A percentile compares a stretch with the other conserved stretches of the same genome.
Evolutionary conservation across 164 flowering plant genomes (phyloP).

Genomic region (Echeveria elegans): DNA sequence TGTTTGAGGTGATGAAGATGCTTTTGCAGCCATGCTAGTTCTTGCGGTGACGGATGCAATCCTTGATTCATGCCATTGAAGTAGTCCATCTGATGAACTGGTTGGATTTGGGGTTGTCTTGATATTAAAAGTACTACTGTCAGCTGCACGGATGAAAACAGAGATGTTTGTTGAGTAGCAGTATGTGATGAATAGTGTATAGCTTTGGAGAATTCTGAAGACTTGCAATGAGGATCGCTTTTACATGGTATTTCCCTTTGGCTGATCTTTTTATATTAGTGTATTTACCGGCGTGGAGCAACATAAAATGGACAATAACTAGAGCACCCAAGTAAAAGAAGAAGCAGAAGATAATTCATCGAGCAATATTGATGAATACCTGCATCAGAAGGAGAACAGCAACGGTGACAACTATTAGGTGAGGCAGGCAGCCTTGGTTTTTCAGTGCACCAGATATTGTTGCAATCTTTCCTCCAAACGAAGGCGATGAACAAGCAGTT

Average conservation of each 20-base stretch:
- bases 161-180: neutral
- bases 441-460: constrained; percentile 28
- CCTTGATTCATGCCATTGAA: constrained; percentile 18
- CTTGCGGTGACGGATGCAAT: constrained; percentile 29
- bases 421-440: constrained; percentile 32
- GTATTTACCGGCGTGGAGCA: no score
- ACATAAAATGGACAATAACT: no score
- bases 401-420: constrained; percentile 35
- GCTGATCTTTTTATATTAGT: no score
- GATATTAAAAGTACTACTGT: constrained; percentile 63
- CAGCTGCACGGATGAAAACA: constrained; percentile 37
- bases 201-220: no score
- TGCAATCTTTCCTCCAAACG: constrained; percentile 24
- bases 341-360: no score
- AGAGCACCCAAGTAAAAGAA: no score
- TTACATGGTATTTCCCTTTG: no score
- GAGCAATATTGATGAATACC: constrained; percentile 30
- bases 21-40: constrained; percentile 54
- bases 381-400: constrained; percentile 67
- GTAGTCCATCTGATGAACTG: constrained; percentile 40
- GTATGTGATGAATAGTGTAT: neutral
- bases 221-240: no score
- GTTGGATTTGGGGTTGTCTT: constrained; percentile 55
- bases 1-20: constrained; percentile 65
- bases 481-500: constrained; percentile 20